Percentiles rank a stretch among this genome's conserved stretches.
phyloP scores from a whole-genome alignment of 805 yeast genomes.

The Metschnikowia henanensis region DNA sequence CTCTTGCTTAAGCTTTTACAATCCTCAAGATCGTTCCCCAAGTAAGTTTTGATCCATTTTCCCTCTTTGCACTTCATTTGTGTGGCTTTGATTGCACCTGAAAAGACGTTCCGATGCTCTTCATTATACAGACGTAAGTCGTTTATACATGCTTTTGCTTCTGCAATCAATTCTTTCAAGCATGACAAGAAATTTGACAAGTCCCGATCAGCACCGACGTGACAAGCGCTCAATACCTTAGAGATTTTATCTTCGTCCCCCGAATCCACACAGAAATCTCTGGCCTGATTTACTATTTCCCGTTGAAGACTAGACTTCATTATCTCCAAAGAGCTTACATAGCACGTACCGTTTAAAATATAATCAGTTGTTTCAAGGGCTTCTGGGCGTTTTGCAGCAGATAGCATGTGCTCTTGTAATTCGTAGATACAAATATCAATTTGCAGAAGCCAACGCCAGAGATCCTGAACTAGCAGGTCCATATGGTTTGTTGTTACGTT shows the following conservation, averaged over 20 bases:
- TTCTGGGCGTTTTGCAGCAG: neutral
- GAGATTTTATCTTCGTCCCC: neutral
- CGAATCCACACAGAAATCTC: neutral
- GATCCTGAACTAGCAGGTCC: constrained; percentile 3
- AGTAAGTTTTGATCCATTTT: constrained; percentile 9
- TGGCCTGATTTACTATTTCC: constrained; percentile 1
- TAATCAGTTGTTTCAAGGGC: neutral
- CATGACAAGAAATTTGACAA: neutral
- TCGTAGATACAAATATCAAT: constrained; percentile 1
- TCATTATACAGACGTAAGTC: neutral
- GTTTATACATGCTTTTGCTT: constrained; percentile 2
- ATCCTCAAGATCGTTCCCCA: constrained; percentile 7
- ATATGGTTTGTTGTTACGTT: neutral
- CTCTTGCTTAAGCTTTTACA: neutral
- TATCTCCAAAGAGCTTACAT: neutral
- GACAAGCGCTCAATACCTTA: too few species aligned
- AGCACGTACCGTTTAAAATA: neutral
- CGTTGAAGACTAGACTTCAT: constrained; percentile 1
- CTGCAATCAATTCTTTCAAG: neutral
- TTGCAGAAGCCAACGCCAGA: constrained; percentile 9
- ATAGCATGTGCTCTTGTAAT: constrained; percentile 1
- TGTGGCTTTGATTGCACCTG: neutral
- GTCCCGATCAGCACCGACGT: neutral
- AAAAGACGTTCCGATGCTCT: neutral
- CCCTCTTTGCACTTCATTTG: constrained; percentile 8